These are phyloP conservation scores for Jackrogersella multiformis DNA, from an alignment of 495 filamentous ascomycete genomes.

Conservation along the genomic window DNA sequence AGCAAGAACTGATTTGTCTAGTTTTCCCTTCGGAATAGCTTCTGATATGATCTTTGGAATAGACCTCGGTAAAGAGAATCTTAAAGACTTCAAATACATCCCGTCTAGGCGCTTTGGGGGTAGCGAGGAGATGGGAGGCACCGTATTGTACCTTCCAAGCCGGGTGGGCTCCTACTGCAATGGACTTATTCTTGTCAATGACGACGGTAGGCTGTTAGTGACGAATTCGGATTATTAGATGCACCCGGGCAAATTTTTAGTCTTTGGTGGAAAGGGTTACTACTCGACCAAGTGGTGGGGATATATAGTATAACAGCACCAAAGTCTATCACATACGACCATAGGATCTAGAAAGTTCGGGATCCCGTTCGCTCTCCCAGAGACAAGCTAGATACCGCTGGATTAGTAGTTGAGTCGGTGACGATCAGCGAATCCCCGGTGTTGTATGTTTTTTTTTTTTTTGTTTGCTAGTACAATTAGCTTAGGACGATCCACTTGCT, in stretches of 20 bases:
- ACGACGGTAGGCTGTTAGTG: conserved; percentile 64
- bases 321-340: too few relatives aligned
- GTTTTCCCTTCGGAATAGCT: conserved; percentile 66
- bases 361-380: too few relatives aligned
- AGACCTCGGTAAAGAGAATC: conserved; percentile 52
- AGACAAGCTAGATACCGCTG: too few relatives aligned
- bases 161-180: conserved; percentile 67
- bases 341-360: too few relatives aligned
- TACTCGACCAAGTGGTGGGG: too few relatives aligned
- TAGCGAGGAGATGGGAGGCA: conserved; percentile 67
- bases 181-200: conserved; percentile 60
- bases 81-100: conserved; percentile 50
- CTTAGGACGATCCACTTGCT: too few relatives aligned
- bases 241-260: not conserved
- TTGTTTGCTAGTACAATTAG: too few relatives aligned
- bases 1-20: not conserved
- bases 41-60: conserved; percentile 46
- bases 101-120: conserved; percentile 62
- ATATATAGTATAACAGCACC: too few relatives aligned
- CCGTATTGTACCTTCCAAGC: conserved; percentile 64
- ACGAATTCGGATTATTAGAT: conserved; percentile 34
- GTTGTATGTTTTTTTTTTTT: too few relatives aligned
- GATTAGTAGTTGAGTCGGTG: too few relatives aligned
- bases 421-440: too few relatives aligned
- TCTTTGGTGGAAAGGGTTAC: too few relatives aligned